Conservation (phyloP, 108 stramenopile species). For the Cyclotella atomus region DNA sequence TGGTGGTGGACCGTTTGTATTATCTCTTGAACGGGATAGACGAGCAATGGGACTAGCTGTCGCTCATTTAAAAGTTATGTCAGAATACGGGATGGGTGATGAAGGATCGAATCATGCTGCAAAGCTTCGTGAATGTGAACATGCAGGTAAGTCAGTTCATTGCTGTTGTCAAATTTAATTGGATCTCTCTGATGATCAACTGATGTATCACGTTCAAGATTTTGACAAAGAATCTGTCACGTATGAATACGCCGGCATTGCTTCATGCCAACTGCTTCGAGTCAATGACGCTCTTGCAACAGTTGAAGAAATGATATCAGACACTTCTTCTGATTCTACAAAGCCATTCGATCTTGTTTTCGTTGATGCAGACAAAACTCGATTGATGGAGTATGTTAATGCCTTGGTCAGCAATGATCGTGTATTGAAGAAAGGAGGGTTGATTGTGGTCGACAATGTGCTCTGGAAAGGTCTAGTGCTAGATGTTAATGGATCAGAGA, state of each 20-base stretch:
- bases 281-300: constrained; percentile 83
- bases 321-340: background rate
- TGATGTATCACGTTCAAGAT: constrained; percentile 10
- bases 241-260: constrained; percentile 47
- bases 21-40: constrained; percentile 82
- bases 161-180: constrained; percentile 3
- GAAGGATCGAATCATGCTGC: constrained; percentile 58
- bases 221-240: constrained; percentile 45
- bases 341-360: constrained; percentile 89
- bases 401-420: constrained; percentile 60
- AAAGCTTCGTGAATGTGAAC: constrained; percentile 36
- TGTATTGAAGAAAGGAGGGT: constrained; percentile 76
- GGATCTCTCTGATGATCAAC: background rate
- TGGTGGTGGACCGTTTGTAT: constrained; percentile 68
- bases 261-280: constrained; percentile 64
- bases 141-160: constrained; percentile 15
- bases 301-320: constrained; percentile 73
- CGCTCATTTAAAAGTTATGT: constrained; percentile 67
- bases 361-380: constrained; percentile 92
- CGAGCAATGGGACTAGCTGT: constrained; percentile 76
- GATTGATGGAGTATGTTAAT: constrained; percentile 84
- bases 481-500: constrained; percentile 50
- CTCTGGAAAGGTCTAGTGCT: constrained; percentile 92
- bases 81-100: constrained; percentile 61
- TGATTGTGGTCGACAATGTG: constrained; percentile 92